Evolutionary conservation across 352 stramenopile genomes (phyloP).

Genomic region (Elongisporangium senticosum): DNA sequence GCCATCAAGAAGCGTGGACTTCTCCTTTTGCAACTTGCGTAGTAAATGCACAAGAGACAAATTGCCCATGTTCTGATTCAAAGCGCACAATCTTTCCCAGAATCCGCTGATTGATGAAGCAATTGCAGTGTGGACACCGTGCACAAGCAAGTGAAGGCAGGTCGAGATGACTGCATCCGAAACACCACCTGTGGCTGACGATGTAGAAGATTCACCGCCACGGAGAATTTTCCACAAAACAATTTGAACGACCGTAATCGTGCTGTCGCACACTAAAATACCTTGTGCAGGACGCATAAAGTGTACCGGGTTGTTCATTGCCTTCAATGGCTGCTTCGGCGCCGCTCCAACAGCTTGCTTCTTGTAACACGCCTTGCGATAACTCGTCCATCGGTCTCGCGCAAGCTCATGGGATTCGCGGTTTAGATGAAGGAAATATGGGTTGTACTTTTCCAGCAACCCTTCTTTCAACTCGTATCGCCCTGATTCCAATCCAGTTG

Average conservation of each 20-base stretch:
- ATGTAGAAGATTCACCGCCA: slow-evolving; percentile 17
- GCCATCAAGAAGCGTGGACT: slow-evolving; percentile 46
- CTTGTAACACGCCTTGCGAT: slow-evolving; percentile 42
- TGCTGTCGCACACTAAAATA: slow-evolving; percentile 64
- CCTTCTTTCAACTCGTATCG: slow-evolving; percentile 76
- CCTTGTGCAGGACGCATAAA: slow-evolving; percentile 53
- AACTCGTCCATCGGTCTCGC: slow-evolving; percentile 76
- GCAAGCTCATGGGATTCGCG: slow-evolving; percentile 77
- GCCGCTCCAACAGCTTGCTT: slow-evolving; percentile 21
- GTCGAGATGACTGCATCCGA: slow-evolving; percentile 84
- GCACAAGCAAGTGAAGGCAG: slow-evolving; percentile 71
- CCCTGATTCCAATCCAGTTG: slow-evolving; percentile 69
- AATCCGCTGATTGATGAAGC: slow-evolving; percentile 23
- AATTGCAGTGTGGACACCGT: slow-evolving; percentile 63
- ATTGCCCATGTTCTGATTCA: slow-evolving; percentile 23
- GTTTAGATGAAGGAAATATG: slow-evolving; percentile 84
- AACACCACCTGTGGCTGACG: slow-evolving; percentile 25
- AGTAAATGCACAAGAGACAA: slow-evolving; percentile 55
- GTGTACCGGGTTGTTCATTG: slow-evolving; percentile 25
- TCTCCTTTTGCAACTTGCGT: slow-evolving; percentile 37
- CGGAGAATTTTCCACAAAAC: slow-evolving; percentile 58
- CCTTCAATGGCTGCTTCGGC: slow-evolving; percentile 38
- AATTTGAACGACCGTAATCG: slow-evolving; percentile 52
- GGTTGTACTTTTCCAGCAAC: slow-evolving; percentile 76
- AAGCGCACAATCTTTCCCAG: slow-evolving; percentile 41